Conservation (phyloP, 2,329 filamentous ascomycete species). For the Neofusicoccum kwambonambiense region DNA sequence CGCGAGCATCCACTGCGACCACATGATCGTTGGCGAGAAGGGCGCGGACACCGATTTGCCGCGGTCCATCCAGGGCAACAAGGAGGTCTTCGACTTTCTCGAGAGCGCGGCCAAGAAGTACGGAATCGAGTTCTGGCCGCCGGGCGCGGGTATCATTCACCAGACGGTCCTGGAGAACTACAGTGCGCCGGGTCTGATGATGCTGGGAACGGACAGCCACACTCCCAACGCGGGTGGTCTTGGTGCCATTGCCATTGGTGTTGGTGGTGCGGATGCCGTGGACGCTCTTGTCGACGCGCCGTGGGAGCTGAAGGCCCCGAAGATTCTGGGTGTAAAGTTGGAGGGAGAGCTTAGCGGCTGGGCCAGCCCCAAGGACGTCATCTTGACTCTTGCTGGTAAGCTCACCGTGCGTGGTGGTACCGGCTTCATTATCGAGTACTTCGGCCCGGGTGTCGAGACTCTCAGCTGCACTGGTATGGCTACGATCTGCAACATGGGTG, state of each 20-base stretch:
- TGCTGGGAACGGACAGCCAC: slow-evolving; percentile 97
- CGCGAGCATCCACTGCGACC: slow-evolving; percentile 97
- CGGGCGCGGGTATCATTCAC: slow-evolving; percentile 60
- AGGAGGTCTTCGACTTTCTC: slow-evolving; percentile 96
- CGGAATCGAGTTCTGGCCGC: slow-evolving; percentile 46
- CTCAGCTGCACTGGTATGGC: slow-evolving; percentile 92
- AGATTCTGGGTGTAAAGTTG: slow-evolving; percentile 80
- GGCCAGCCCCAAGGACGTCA: slow-evolving; percentile 94
- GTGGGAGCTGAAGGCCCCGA: slow-evolving; percentile 96
- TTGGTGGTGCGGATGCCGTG: slow-evolving; percentile 94
- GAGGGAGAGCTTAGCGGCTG: slow-evolving; percentile 83
- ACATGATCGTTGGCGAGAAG: slow-evolving; percentile 94
- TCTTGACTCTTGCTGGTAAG: slow-evolving; percentile 82
- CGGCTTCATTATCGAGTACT: slow-evolving; percentile 92
- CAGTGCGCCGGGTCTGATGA: slow-evolving; percentile 94
- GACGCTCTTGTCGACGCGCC: slow-evolving; percentile 94
- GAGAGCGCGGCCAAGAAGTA: slow-evolving; percentile 70
- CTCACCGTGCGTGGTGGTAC: slow-evolving; percentile 93
- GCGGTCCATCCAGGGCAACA: slow-evolving; percentile 84
- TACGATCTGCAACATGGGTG: slow-evolving; percentile 88
- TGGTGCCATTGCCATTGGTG: slow-evolving; percentile 91
- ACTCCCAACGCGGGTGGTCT: slow-evolving; percentile 96
- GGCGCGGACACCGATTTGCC: slow-evolving; percentile 84
- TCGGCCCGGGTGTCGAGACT: slow-evolving; percentile 83
- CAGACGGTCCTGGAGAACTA: slow-evolving; percentile 99